Evolutionary conservation across 225 moss, liverwort and hornwort species (phyloP), one percentile per base, ranked within the genome.

Genomic region (Climacium dendroides): DNA sequence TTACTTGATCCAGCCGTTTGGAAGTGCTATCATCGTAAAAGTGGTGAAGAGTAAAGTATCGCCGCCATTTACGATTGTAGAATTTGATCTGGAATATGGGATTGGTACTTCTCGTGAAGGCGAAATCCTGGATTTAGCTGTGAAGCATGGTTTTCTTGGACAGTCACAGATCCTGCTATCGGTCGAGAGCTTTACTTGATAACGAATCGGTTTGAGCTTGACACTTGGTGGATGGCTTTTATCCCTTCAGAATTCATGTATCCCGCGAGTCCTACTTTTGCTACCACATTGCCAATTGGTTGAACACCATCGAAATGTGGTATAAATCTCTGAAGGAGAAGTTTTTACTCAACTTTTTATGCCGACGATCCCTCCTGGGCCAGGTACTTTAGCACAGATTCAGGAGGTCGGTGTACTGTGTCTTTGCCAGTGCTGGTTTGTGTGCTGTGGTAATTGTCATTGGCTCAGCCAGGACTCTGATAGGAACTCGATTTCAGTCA

Each of bases 41-140:
- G 92, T 94, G 80, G 93, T 92, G 73, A 94, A 94, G 87, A 94
- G 92, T 28, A 94, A 95, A 89, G 89, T 94, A 41, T 95, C 94
- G 29, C 94, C 94, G 37, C 28, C 96, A 23, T 95, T 95, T 59
- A 90, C 87, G 85, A 94, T 92, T 73, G 96, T 93, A 70, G 93
- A 95, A 64, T 93, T 92, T 80, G 95, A 95, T 84, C 93, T 96
- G 60, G 96, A 94, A 64, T 94, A 82, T 82, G 94, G 92, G 50
- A 91, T 80, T 82, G 94, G 93, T 7, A 94, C 94, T 60, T 95
- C 95, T 82, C 87, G 93, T 79, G 93, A 90, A 80, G 96, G 93
- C 30, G 96, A 94, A 84, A 90, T 94, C 78, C 87, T 95, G 14
- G 94, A 95, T 82, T 83, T 92, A 69, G 92, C 92, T 55, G 89